Conservation (phyloP, 148 eudicot species). For the Silene conica region DNA sequence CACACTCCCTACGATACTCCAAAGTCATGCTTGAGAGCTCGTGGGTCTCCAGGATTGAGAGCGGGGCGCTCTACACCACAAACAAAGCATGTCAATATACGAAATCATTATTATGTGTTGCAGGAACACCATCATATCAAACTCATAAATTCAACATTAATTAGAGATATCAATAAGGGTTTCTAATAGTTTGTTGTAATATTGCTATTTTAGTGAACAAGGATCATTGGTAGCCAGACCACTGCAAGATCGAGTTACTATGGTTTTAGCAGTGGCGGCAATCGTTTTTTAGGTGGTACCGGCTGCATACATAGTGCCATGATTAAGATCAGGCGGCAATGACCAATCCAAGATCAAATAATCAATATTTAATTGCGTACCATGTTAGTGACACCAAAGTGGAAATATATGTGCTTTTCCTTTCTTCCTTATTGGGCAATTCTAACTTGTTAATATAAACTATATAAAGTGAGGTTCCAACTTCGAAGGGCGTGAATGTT, state of each 20-base stretch:
- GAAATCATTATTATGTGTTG: not conserved
- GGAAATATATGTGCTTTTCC: not conserved
- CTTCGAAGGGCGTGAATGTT: too few relatives aligned
- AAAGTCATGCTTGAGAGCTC: constrained; percentile 77
- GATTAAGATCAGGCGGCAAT: not conserved
- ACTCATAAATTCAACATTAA: not conserved
- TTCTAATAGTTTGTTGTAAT: too few relatives aligned
- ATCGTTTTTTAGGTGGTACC: too few relatives aligned
- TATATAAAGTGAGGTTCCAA: not conserved
- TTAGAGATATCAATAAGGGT: not conserved
- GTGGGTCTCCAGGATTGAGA: constrained; percentile 59
- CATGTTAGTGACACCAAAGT: too few relatives aligned
- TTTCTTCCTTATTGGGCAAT: not conserved
- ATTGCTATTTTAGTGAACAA: not conserved
- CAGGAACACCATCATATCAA: not conserved
- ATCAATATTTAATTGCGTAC: not conserved
- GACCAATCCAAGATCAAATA: not conserved
- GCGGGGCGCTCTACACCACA: constrained; percentile 72
- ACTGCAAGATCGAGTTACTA: too few relatives aligned
- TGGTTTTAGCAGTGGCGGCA: too few relatives aligned
- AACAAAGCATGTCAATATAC: not conserved
- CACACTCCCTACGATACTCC: constrained; percentile 91
- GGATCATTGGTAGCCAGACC: not conserved
- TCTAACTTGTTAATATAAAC: not conserved
- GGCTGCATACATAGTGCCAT: too few relatives aligned